phyloP scores from a whole-genome alignment of 1,284 basidiomycete species.

The Phenoliferia sp. region DNA sequence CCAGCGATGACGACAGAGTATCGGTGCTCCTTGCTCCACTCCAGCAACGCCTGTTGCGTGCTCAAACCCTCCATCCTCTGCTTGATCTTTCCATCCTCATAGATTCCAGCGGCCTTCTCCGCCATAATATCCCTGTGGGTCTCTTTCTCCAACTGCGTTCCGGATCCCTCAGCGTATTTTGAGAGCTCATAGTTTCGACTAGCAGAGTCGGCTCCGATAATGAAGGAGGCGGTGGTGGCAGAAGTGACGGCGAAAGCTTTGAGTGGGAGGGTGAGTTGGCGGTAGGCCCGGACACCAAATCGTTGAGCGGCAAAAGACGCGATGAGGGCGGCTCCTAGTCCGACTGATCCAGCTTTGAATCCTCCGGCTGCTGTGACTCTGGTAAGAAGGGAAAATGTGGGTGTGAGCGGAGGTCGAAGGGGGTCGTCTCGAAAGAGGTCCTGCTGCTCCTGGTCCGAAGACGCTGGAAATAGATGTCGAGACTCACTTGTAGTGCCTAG shows the following conservation, averaged over 20 bases:
- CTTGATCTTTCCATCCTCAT: not conserved
- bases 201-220: conserved; percentile 26
- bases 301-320: conserved; percentile 19
- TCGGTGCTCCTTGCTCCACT: conserved; percentile 29
- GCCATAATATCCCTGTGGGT: not conserved
- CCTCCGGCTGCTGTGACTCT: conserved; percentile 2
- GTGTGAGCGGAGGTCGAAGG: not conserved
- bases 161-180: conserved; percentile 25
- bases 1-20: conserved; percentile 28
- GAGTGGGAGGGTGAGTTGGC: conserved; percentile 23
- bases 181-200: conserved; percentile 28
- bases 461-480: not conserved
- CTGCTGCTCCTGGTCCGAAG: not conserved
- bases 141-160: conserved; percentile 16
- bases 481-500: conserved; percentile 2
- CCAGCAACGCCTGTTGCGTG: conserved; percentile 24
- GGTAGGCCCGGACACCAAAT: conserved; percentile 14
- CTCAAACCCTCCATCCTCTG: not conserved
- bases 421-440: not conserved
- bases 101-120: conserved; percentile 26
- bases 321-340: not conserved
- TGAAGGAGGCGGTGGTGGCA: conserved; percentile 24
- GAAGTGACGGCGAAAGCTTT: conserved; percentile 30
- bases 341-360: not conserved
- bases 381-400: not conserved